A percentile compares a stretch with the other conserved stretches of the same genome.
Conservation (phyloP, 2,329 filamentous ascomycete genomes). For the Blastomyces gilchristii region DNA sequence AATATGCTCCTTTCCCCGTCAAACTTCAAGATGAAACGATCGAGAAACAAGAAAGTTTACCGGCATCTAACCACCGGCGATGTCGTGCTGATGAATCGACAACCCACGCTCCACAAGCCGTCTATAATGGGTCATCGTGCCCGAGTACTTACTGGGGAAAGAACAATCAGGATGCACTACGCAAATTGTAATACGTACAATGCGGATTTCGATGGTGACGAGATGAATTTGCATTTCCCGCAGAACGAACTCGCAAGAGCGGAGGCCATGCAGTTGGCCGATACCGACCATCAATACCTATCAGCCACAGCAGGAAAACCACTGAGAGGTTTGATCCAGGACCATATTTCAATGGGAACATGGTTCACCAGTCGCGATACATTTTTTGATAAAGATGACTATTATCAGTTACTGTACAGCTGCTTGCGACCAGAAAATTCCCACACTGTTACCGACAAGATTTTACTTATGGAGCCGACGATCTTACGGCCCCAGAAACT, state of each 20-base stretch:
- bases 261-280: conserved; percentile 84
- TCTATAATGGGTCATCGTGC: conserved; percentile 98
- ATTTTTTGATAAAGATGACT: conserved; percentile 78
- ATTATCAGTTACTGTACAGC: conserved; percentile 87
- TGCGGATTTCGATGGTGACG: conserved; percentile 96
- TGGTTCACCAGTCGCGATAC: conserved; percentile 83
- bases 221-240: conserved; percentile 99
- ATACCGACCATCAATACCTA: conserved; percentile 95
- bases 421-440: conserved; percentile 82
- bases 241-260: conserved; percentile 91
- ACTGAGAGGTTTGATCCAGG: conserved; percentile 89
- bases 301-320: conserved; percentile 90
- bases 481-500: conserved; percentile 68
- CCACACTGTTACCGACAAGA: conserved; percentile 71
- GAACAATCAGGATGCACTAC: conserved; percentile 98
- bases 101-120: conserved; percentile 94
- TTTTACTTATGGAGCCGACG: conserved; percentile 70
- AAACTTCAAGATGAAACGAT: conserved; percentile 60
- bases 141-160: conserved; percentile 82
- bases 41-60: conserved; percentile 90
- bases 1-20: conserved; percentile 87
- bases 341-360: conserved; percentile 92
- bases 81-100: conserved; percentile 96
- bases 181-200: conserved; percentile 99
- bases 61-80: conserved; percentile 93